Base-by-base conservation (phyloP, 306 rosid species). In the Pterocarpus santalinus region DNA sequence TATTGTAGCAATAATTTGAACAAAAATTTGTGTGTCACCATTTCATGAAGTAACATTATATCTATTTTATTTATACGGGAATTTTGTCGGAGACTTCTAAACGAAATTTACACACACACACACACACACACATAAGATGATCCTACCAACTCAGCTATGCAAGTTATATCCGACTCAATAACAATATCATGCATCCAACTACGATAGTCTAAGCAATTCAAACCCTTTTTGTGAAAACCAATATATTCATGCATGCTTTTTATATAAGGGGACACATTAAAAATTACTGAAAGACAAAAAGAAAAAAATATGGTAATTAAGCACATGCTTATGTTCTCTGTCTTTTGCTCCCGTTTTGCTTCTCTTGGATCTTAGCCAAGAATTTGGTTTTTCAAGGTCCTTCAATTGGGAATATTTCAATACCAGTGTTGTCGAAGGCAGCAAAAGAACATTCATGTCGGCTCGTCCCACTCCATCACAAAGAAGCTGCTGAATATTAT, bases 391-490 rank as follows among this genome's bases (percentile, higher is more conserved):
- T 70, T 17, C 34, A 61, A 60, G 34, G 55, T 70, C 2, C 30
- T 55, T 66, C 55, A 75, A 46, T 66, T 13, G 8, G 73, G 69
- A 49, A 52, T 44, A 82, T 38, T 76, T 33, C 69, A 82, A 9
- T 30, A 44, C n/a, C 52, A 35, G 10, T 76, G 60, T 61, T 58
- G 70, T 68, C 47, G 76, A 13, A 67, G 49, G n/a, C 69, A 65
- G 49, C 65, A 51, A 8, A 68, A 46, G 47, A 80, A 51, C 60
- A 39, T 13, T 28, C 13, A 52, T 34, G 28, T 15, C 5, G 15
- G 9, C 4, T 9, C 17, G 34, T 71, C 83, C 70, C 16, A 35
- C 56, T 34, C 65, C 75, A 36, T 69, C n/a, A 49, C 55, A 65
- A 5, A 17, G 69, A 77, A 64, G 7, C 49, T 3, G 61, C 58